These are phyloP conservation scores for Colletotrichum musae DNA, from an alignment of 2,329 filamentous ascomycete genomes.

Conservation along the genomic window DNA sequence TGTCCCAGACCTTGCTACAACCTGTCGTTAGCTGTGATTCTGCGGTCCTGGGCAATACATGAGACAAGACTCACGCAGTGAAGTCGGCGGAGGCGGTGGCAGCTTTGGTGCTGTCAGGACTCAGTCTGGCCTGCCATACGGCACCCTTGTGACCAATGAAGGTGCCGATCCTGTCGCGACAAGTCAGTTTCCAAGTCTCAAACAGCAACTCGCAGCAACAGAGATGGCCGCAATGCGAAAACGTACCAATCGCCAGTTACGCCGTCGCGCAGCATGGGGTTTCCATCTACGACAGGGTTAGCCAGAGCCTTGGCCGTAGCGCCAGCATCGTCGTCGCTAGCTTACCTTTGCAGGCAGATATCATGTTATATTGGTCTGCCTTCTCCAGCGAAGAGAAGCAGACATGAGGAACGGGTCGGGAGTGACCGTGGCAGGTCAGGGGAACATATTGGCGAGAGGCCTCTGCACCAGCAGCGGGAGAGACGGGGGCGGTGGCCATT, in stretches of 20 bases:
- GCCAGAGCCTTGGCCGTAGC: slow-evolving; percentile 37
- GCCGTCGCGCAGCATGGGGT: slow-evolving; percentile 97
- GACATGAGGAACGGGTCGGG: slow-evolving; percentile 90
- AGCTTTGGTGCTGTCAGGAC: slow-evolving; percentile 87
- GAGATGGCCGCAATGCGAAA: background rate
- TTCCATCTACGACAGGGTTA: slow-evolving; percentile 78
- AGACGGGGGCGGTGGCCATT: slow-evolving; percentile 26
- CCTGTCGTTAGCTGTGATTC: background rate
- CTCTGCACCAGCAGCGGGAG: slow-evolving; percentile 16
- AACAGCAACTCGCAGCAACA: too few relatives aligned
- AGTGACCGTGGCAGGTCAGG: slow-evolving; percentile 94
- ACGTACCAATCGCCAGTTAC: slow-evolving; percentile 91
- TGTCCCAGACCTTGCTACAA: slow-evolving; percentile 95
- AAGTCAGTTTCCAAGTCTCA: slow-evolving; percentile 37
- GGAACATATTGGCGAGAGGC: slow-evolving; percentile 77
- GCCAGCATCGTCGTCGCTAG: slow-evolving; percentile 5
- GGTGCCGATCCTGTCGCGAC: slow-evolving; percentile 90
- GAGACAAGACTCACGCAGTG: slow-evolving; percentile 77
- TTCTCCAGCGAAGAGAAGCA: slow-evolving; percentile 89
- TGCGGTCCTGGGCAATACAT: too few relatives aligned
- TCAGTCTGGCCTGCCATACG: slow-evolving; percentile 95
- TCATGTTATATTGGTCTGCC: slow-evolving; percentile 89
- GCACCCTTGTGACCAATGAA: slow-evolving; percentile 99
- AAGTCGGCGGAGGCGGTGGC: slow-evolving; percentile 97
- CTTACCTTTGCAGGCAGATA: slow-evolving; percentile 91